phyloP scores from a whole-genome alignment of 78 protist species.

The Chrysochromulina parva region DNA sequence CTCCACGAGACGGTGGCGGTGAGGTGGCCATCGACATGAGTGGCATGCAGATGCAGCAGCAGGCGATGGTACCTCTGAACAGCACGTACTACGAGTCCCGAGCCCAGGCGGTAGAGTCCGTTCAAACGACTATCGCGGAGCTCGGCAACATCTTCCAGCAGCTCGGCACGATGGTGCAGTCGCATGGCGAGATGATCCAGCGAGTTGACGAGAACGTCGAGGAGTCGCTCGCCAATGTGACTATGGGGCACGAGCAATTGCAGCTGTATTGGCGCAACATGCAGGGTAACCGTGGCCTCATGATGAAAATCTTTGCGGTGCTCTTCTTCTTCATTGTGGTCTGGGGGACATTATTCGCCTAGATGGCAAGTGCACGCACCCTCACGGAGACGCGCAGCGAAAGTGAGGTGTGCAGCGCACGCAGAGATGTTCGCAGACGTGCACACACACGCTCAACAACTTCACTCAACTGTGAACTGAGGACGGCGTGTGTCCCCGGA shows the following conservation, averaged over 20 bases:
- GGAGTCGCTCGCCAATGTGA: conserved; percentile 9
- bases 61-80: not conserved
- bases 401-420: too few species aligned
- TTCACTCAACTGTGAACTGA: too few species aligned
- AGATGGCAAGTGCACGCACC: too few species aligned
- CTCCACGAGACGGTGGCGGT: not conserved
- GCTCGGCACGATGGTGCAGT: conserved; percentile 31
- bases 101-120: conserved; percentile 30
- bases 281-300: conserved; percentile 28
- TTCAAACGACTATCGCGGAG: conserved; percentile 51
- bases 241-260: conserved; percentile 17
- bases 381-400: too few species aligned
- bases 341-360: not conserved
- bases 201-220: conserved; percentile 37
- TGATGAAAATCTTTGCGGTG: not conserved
- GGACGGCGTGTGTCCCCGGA: too few species aligned
- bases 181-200: conserved; percentile 48
- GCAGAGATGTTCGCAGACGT: too few species aligned
- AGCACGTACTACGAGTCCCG: conserved; percentile 21
- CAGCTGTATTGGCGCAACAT: not conserved
- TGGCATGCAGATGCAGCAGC: not conserved
- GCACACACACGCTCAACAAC: too few species aligned
- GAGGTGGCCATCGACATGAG: not conserved
- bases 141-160: conserved; percentile 53
- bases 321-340: not conserved